Conservation (phyloP, 768 basidiomycete species). For the Termitomyces sp. region DNA sequence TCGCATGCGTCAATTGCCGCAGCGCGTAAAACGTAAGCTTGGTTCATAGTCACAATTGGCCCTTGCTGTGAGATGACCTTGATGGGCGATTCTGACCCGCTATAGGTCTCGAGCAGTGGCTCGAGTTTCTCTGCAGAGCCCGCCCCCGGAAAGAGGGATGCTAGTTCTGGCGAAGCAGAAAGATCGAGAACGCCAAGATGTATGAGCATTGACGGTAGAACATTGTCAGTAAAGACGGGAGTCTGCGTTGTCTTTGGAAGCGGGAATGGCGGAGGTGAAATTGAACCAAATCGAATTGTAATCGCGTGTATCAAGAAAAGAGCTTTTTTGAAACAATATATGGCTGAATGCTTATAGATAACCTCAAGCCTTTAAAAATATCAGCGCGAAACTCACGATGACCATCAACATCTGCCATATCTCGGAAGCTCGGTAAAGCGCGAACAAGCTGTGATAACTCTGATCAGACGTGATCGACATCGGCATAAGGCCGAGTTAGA, state of each 20-base stretch:
- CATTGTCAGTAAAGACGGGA: slow-evolving; percentile 77
- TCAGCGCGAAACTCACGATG: slow-evolving; percentile 40
- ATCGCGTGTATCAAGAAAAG: slow-evolving; percentile 75
- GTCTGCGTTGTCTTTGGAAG: slow-evolving; percentile 52
- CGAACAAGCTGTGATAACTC: slow-evolving; percentile 49
- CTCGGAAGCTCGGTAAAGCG: slow-evolving; percentile 77
- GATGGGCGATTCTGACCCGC: slow-evolving; percentile 7
- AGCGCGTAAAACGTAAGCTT: slow-evolving; percentile 71
- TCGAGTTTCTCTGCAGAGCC: slow-evolving; percentile 30
- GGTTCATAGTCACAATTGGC: slow-evolving; percentile 49
- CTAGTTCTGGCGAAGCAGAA: slow-evolving; percentile 39
- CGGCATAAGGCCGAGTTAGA: not conserved
- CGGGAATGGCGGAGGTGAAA: slow-evolving; percentile 49
- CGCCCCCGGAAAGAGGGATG: slow-evolving; percentile 43
- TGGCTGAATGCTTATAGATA: slow-evolving; percentile 34
- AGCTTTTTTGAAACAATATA: slow-evolving; percentile 89
- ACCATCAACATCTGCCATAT: slow-evolving; percentile 64
- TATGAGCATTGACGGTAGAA: slow-evolving; percentile 76
- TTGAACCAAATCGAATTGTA: slow-evolving; percentile 55
- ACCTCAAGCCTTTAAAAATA: not conserved
- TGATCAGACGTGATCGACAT: slow-evolving; percentile 6
- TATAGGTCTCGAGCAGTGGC: slow-evolving; percentile 27
- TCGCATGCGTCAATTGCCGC: slow-evolving; percentile 79
- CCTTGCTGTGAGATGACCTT: slow-evolving; percentile 28
- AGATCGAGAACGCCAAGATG: slow-evolving; percentile 73